Base-by-base conservation (phyloP, 2,329 filamentous ascomycete genomes). In the Pestalotiopsis sp. region DNA sequence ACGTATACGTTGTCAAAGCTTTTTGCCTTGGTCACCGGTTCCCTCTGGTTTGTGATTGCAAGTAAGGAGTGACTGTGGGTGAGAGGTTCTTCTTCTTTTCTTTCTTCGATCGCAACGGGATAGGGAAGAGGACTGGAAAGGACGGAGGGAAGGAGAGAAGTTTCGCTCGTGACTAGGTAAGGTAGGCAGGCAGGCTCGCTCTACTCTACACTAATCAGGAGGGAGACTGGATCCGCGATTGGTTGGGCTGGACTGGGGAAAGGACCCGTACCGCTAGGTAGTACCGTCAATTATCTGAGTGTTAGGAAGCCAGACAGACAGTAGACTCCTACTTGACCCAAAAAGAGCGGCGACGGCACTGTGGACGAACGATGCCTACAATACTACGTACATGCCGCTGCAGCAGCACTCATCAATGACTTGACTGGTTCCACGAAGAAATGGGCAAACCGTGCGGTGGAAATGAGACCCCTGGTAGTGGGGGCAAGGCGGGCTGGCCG, bases 391-490 rank as follows among this genome's bases (percentile, higher is more conserved):
- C 20, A 17, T 52, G 31, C 45, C n/a, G 41, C 41, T 52, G 17
- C n/a, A 20, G 45, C 39, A 13, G 39, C 4, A 27, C 27, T 36
- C 31, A 27, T 3, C 25, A 36, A 13, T 63, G 36, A 36, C 39
- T 31, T 13, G 61, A 64, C 61, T 23, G 39, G 27, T 36, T 13
- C 23, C n/a, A 59, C 23, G 17, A 45, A 20, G 25, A 49, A 64
- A 23, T 36, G 61, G 61, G 36, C 57, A 64, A 64, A 64, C 61
- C 61, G 61, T 64, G 61, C 61, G 61, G 61, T 64, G 61, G 61
- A 64, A 64, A 64, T 64, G 61, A 64, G 61, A 64, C 49, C 61
- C 61, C 39, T 36, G 61, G 14, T 36, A 52, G 45, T 52, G 45
- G 45, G 45, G 45, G 45, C 17, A n/a, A n/a, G 45, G 36, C 61